These are phyloP conservation scores for Hanseniaspora sp. DNA, from an alignment of 1,139 yeast genomes.

Conservation along the genomic window DNA sequence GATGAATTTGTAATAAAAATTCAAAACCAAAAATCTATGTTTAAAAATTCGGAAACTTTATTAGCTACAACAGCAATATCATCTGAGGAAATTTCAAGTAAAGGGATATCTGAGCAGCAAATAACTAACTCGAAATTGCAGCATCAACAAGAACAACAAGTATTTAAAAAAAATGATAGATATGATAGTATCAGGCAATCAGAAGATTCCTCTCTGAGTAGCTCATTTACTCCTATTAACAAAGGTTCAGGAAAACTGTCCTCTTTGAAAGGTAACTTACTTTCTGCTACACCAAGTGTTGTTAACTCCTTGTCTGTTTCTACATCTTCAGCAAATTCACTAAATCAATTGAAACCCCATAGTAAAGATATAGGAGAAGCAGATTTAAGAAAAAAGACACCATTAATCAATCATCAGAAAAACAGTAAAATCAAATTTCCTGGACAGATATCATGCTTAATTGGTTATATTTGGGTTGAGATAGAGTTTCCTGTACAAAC, in stretches of 20 bases:
- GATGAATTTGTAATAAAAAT: conserved; percentile 38
- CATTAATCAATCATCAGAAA: neutral
- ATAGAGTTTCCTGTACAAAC: neutral
- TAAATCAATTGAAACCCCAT: neutral
- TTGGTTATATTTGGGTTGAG: conserved; percentile 16
- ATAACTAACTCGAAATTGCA: neutral
- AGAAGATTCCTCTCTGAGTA: too few relatives aligned
- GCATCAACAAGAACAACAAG: too few relatives aligned
- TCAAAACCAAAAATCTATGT: conserved; percentile 27
- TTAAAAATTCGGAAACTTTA: conserved; percentile 23
- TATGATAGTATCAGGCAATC: too few relatives aligned
- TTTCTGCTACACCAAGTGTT: too few relatives aligned
- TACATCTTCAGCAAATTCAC: neutral
- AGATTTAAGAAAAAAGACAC: neutral
- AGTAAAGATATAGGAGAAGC: neutral
- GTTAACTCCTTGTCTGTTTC: neutral
- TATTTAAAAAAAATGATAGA: too few relatives aligned
- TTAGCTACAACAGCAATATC: conserved; percentile 1
- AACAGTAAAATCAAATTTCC: neutral
- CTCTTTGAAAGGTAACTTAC: too few relatives aligned
- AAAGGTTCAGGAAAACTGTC: too few relatives aligned
- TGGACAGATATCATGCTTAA: conserved; percentile 3
- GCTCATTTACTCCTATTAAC: too few relatives aligned
- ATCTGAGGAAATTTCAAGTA: neutral
- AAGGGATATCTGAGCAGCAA: neutral